These are phyloP conservation scores for Carex parvula DNA, from an alignment of 176 grass and related monocot genomes.

Conservation along the genomic window DNA sequence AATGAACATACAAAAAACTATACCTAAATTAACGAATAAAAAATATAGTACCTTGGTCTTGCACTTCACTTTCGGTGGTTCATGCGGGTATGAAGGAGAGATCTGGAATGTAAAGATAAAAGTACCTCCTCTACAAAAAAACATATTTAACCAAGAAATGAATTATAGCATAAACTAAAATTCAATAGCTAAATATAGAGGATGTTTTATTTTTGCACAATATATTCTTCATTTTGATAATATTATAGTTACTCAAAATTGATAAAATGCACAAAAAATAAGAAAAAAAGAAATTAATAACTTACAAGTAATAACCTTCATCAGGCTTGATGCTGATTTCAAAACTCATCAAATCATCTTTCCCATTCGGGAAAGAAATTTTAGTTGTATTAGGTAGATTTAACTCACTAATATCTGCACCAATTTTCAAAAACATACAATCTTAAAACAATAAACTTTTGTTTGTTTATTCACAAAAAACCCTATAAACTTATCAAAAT, in stretches of 20 bases:
- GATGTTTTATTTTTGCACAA: not conserved
- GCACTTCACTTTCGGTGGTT: constrained; percentile 68
- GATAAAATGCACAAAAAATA: not conserved
- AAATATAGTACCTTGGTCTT: constrained; percentile 54
- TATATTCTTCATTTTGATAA: not conserved
- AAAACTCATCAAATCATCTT: constrained; percentile 80
- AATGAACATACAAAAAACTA: not conserved
- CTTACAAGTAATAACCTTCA: constrained; percentile 71
- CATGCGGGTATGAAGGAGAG: constrained; percentile 63
- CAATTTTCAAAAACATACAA: too few species aligned
- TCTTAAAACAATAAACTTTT: too few species aligned
- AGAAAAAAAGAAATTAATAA: not conserved
- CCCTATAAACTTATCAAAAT: too few species aligned
- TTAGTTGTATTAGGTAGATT: constrained; percentile 60
- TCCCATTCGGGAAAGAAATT: constrained; percentile 73
- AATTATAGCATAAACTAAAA: not conserved
- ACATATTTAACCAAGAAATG: not conserved
- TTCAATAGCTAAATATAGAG: too few species aligned
- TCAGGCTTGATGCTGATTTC: constrained; percentile 53
- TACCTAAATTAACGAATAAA: not conserved
- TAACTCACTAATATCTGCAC: constrained; percentile 7
- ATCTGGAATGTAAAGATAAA: constrained; percentile 70
- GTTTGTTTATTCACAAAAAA: too few species aligned
- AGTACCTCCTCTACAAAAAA: constrained; percentile 37
- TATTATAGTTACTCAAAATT: not conserved